phyloP scores from a whole-genome alignment of 2,329 filamentous ascomycete species.

The Coniochaeta sp. region DNA sequence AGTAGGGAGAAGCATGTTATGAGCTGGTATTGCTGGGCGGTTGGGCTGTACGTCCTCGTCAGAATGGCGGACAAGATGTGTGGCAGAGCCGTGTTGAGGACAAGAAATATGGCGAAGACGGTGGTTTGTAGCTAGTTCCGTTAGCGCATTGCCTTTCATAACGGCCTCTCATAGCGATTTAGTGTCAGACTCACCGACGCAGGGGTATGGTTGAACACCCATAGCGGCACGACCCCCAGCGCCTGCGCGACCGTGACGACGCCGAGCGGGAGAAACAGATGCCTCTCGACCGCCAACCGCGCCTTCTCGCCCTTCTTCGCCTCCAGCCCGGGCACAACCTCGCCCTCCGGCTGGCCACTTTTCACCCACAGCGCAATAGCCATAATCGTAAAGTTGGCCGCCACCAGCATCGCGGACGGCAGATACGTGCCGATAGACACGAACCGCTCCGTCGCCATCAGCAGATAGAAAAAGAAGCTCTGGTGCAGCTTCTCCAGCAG shows the following conservation, averaged over 20 bases:
- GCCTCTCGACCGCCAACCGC: constrained; percentile 43
- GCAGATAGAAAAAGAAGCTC: constrained; percentile 97
- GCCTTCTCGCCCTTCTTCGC: constrained; percentile 19
- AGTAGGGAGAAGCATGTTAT: constrained; percentile 91
- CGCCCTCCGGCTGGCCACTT: constrained; percentile 52
- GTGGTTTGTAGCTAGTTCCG: constrained; percentile 45
- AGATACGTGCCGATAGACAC: constrained; percentile 98
- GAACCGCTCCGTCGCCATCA: constrained; percentile 87
- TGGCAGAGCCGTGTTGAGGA: constrained; percentile 49
- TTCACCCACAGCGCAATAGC: constrained; percentile 90
- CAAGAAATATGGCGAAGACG: constrained; percentile 51
- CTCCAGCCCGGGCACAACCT: constrained; percentile 8
- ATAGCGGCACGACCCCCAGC: constrained; percentile 72
- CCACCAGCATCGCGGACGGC: constrained; percentile 94
- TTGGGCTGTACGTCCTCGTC: constrained; percentile 42
- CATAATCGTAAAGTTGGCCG: constrained; percentile 91
- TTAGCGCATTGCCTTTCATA: not conserved
- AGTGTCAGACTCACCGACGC: constrained; percentile 46
- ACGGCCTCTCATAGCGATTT: too few species aligned
- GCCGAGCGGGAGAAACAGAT: constrained; percentile 65
- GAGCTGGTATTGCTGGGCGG: constrained; percentile 64
- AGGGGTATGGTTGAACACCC: constrained; percentile 72
- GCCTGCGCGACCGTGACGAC: constrained; percentile 69
- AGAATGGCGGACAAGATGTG: constrained; percentile 48
- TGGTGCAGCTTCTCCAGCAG: constrained; percentile 94